Conservation (phyloP, 495 filamentous ascomycete species). For the Neurospora tetraspora region DNA sequence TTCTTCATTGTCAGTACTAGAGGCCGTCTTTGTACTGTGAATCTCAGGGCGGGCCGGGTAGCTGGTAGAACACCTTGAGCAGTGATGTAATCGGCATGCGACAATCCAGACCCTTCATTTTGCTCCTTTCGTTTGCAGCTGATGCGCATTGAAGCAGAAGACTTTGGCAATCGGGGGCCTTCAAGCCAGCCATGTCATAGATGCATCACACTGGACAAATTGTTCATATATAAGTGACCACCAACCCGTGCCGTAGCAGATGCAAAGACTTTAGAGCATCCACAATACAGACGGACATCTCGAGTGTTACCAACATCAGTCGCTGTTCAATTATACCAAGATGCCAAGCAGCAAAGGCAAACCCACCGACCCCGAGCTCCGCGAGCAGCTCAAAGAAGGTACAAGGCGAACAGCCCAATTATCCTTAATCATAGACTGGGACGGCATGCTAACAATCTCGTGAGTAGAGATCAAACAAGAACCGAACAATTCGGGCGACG, state of each 20-base stretch:
- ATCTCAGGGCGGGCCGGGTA: background rate
- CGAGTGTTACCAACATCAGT: background rate
- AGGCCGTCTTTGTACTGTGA: background rate
- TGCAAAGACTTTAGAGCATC: background rate
- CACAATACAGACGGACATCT: background rate
- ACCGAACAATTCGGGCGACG: slow-evolving; percentile 44
- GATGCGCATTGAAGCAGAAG: background rate
- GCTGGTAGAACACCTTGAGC: background rate
- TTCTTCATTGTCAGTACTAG: background rate
- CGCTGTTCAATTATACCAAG: background rate
- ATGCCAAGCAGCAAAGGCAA: slow-evolving; percentile 37
- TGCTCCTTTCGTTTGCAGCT: background rate
- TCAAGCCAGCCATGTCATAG: background rate
- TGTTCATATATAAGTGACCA: background rate
- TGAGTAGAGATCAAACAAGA: slow-evolving; percentile 36
- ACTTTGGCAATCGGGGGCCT: background rate
- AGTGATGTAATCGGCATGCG: background rate
- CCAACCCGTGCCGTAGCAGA: background rate
- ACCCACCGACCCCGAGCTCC: slow-evolving; percentile 42
- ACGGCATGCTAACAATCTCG: slow-evolving; percentile 6
- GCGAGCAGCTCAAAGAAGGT: slow-evolving; percentile 40
- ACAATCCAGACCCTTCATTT: background rate
- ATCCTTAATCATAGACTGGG: background rate
- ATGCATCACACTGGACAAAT: background rate
- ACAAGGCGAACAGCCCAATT: background rate